These are phyloP conservation scores for Ustilago loliicola DNA, from an alignment of 1,284 basidiomycete genomes.

Conservation along the genomic window DNA sequence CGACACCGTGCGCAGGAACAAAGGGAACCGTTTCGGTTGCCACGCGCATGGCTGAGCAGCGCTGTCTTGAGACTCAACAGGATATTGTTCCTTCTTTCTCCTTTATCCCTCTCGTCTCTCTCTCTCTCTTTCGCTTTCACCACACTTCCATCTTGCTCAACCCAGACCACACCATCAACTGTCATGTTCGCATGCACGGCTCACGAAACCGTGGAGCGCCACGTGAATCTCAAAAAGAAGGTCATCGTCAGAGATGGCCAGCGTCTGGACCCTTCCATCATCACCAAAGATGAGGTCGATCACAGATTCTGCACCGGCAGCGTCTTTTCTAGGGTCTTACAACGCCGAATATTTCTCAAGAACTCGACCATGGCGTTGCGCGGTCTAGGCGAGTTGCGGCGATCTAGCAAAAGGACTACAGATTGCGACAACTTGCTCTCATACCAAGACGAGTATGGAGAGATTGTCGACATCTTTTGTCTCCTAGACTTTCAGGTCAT, in stretches of 20 bases:
- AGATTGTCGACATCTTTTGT: conserved; percentile 30
- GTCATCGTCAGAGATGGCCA: conserved; percentile 17
- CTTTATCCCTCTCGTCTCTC: not conserved
- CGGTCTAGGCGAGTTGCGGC: not conserved
- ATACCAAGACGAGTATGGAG: not conserved
- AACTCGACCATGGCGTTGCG: conserved; percentile 12
- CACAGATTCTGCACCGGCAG: conserved; percentile 18
- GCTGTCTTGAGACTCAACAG: not conserved
- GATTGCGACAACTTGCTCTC: conserved; percentile 5
- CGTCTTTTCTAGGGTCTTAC: conserved; percentile 27
- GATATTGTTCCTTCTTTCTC: not conserved
- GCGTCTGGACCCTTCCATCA: conserved; percentile 25
- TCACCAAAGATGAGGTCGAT: conserved; percentile 22
- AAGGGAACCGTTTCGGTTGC: not conserved
- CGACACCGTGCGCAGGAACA: not conserved
- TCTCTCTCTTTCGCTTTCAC: not conserved
- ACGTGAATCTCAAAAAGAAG: not conserved
- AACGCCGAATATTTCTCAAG: conserved; percentile 14
- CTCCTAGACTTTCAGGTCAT: conserved; percentile 37
- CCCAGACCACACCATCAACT: not conserved
- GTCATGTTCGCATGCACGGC: not conserved
- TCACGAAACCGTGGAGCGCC: not conserved
- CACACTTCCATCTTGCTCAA: not conserved
- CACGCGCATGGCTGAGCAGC: not conserved
- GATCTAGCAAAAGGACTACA: conserved; percentile 1